Base-by-base conservation (phyloP, 208 protist species). In the Paratrypanosoma confusum region DNA sequence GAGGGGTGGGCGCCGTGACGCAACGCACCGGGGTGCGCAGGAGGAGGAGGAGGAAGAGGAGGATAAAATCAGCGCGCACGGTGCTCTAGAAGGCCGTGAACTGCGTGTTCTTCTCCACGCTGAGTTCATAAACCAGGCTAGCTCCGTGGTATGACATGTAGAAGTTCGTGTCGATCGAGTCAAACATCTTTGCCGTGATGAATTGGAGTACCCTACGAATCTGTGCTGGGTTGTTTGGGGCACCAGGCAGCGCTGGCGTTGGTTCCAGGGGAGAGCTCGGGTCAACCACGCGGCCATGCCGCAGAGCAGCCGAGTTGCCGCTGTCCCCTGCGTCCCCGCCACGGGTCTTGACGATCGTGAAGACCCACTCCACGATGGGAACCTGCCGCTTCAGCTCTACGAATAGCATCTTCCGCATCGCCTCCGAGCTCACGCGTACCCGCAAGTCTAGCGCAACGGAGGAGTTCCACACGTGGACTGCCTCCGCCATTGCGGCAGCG, bases 141-240 rank as follows among this genome's bases (percentile, higher is more conserved):
- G 71, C 79, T 2, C 57, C 67, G 38, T 50, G 70, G 49, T 78
- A 78, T 46, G 80, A 71, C 1, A 59, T 50, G 28, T 75, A 80
- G 2, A 60, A 78, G 32, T 82, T 68, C 53, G 80, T 68, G 28
- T 57, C 71, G 27, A 80, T 73, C 20, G 71, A 58, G 16, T 81
- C 54, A 37, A 80, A 75, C 51, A 69, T 76, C 16, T 62, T 57
- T 32, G 71, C 62, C 4, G 70, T 23, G n/a, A 89, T 79, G 44
- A 84, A 84, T n/a, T 75, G 59, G 24, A 89, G 24, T 27, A 81
- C 71, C 5, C 66, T 36, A 4, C 67, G 67, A 29, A 89, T 71
- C 34, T 89, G 64, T n/a, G 25, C 45, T 7, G 70, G 64, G 39
- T 84, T 63, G 45, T 84, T 79, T 25, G 70, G 61, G 11, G n/a